Base-by-base conservation (phyloP, 2,329 filamentous ascomycete species). In the Immersiporthe knoxdaviesiana region DNA sequence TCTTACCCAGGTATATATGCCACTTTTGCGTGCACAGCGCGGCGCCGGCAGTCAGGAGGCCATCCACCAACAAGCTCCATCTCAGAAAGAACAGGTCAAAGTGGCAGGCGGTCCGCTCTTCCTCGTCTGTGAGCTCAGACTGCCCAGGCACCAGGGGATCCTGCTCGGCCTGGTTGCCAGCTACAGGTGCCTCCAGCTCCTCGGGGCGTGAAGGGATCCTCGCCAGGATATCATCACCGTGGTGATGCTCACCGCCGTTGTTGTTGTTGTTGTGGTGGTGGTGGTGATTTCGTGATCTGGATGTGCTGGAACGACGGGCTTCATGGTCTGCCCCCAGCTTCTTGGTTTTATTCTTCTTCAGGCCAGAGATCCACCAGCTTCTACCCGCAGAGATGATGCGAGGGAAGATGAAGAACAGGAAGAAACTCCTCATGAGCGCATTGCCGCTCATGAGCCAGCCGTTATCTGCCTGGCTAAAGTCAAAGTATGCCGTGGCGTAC, bases 1-100 rank as follows among this genome's bases (percentile, higher is more conserved):
- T 39, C 81, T 72, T 75, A 84, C 84, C 82, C 0, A 91, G 77
- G 74, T 91, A 92, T 61, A 92, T 87, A 72, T 93, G 90, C 88
- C 89, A 92, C 1, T 84, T 84, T 62, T 86, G 70, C 0, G 84
- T 87, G 0, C 89, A 88, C 71, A 92, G 89, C 0, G 87, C 86
- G 0, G 89, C 86, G 0, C 88, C 80, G 1, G 86, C 86, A 0
- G 91, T 93, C 30, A 93, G 79, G 0, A 87, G 74, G 0, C 89
- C 89, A 73, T 93, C 91, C 0, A 88, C 80, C 0, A 92, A 77
- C 2, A 92, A 80, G 70, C 88, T 91, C 81, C 86, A 91, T 2
- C 88, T 83, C 3, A 91, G 81, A 73, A 92, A 92, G 47, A 89
- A 82, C 1, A 93, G 81, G 70, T 93, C 91, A 74, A 93, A 93